Percentiles rank a stretch among this genome's conserved stretches.
Conservation (phyloP, 129 eudicot genomes). For the Flaveria brownii region DNA sequence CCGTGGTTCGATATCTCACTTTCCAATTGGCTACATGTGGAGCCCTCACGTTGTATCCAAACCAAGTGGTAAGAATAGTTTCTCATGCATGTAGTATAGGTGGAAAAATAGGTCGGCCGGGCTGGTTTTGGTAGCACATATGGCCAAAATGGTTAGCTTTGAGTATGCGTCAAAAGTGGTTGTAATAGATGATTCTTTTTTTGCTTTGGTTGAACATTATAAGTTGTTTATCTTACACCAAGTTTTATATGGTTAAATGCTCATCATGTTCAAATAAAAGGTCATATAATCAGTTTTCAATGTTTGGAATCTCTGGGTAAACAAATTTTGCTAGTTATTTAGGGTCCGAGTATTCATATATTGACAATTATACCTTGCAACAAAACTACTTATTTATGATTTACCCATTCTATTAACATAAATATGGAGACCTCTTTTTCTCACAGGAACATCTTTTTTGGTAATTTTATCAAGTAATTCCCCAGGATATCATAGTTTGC, state of each 20-base stretch:
- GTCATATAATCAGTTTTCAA: not conserved
- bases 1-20: slow-evolving; percentile 81
- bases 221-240: not conserved
- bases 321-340: not conserved
- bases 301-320: not conserved
- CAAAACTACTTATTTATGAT: not conserved
- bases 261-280: not conserved
- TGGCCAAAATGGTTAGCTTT: not conserved
- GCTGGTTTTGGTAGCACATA: not conserved
- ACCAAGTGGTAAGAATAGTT: slow-evolving; percentile 66
- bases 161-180: not conserved
- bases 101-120: not conserved
- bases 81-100: not conserved
- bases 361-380: not conserved
- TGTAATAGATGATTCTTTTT: not conserved
- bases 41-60: slow-evolving; percentile 89
- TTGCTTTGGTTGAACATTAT: not conserved
- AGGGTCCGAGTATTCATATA: not conserved
- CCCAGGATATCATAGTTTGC: not conserved
- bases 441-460: too few species aligned
- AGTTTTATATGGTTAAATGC: not conserved
- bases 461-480: not conserved
- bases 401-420: not conserved
- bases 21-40: slow-evolving; percentile 97
- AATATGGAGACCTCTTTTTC: not conserved